Evolutionary conservation across 2,329 filamentous ascomycete genomes (phyloP).

Genomic region (Penicillium fuscoglaucum): DNA sequence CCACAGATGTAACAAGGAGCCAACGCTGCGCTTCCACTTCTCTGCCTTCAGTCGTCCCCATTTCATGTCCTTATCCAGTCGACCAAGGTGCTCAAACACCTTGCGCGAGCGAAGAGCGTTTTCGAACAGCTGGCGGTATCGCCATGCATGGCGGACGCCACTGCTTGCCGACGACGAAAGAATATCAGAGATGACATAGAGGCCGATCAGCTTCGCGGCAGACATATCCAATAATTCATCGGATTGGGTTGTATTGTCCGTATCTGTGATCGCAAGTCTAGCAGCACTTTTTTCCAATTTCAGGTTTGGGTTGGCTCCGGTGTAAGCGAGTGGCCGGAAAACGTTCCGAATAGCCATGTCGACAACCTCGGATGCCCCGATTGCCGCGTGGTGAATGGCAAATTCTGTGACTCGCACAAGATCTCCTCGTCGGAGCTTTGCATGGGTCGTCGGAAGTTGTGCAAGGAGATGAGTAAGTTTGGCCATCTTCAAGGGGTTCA

Average conservation of each 20-base stretch:
- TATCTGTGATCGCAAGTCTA: slow-evolving; percentile 39
- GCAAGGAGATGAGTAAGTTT: slow-evolving; percentile 82
- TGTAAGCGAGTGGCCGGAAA: slow-evolving; percentile 71
- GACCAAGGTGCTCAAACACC: slow-evolving; percentile 73
- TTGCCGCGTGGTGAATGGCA: slow-evolving; percentile 81
- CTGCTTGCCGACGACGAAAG: slow-evolving; percentile 74
- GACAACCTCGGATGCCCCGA: slow-evolving; percentile 88
- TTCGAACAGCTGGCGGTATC: slow-evolving; percentile 80
- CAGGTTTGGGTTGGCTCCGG: slow-evolving; percentile 64
- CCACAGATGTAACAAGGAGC: slow-evolving; percentile 68
- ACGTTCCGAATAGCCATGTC: slow-evolving; percentile 83
- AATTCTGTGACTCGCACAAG: slow-evolving; percentile 84
- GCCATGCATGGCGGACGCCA: slow-evolving; percentile 80
- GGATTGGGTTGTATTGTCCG: slow-evolving; percentile 34
- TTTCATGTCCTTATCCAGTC: slow-evolving; percentile 67
- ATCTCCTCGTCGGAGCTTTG: slow-evolving; percentile 77
- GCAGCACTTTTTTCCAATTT: slow-evolving; percentile 33
- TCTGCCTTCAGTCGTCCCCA: slow-evolving; percentile 83
- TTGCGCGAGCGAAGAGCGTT: slow-evolving; percentile 65
- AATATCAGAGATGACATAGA: slow-evolving; percentile 80
- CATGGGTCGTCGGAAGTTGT: slow-evolving; percentile 72
- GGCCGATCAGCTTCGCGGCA: slow-evolving; percentile 71
- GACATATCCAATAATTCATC: slow-evolving; percentile 63
- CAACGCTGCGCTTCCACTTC: slow-evolving; percentile 79
- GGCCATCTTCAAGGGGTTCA: slow-evolving; percentile 80